phyloP scores from a whole-genome alignment of 2,329 filamentous ascomycete genomes.

The Dryadomyces quercus-mongolicae region DNA sequence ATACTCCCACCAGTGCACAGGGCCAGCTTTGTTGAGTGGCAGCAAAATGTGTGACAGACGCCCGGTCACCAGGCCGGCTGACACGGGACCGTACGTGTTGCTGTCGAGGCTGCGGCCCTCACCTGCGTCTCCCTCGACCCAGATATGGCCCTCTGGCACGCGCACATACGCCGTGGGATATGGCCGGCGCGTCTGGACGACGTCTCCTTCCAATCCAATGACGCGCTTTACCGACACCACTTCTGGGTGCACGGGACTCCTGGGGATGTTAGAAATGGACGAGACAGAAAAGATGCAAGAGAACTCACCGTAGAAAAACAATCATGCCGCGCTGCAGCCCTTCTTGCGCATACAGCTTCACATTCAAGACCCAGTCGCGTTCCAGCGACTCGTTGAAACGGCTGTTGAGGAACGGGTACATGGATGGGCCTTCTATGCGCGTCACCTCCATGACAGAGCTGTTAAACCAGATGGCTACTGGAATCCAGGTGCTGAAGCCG shows the following conservation, averaged over 20 bases:
- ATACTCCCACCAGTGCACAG: conserved; percentile 46
- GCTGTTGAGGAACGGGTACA: conserved; percentile 67
- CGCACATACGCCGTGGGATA: conserved; percentile 44
- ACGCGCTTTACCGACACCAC: conserved; percentile 69
- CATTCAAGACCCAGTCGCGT: conserved; percentile 45
- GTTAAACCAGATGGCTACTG: conserved; percentile 49
- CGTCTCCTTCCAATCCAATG: conserved; percentile 68
- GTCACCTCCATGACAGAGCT: conserved; percentile 46
- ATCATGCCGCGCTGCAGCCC: conserved; percentile 60
- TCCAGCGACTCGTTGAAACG: conserved; percentile 44
- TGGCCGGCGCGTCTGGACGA: conserved; percentile 52
- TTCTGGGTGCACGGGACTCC: conserved; percentile 60
- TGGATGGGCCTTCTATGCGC: conserved; percentile 50
- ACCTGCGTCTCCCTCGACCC: conserved; percentile 85
- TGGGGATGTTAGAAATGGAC: conserved; percentile 19
- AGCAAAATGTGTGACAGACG: conserved; percentile 61
- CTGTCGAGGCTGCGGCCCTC: conserved; percentile 65
- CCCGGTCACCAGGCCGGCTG: conserved; percentile 62
- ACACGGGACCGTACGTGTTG: conserved; percentile 80
- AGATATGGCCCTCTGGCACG: conserved; percentile 76
- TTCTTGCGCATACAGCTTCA: conserved; percentile 45
- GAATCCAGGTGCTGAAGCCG: conserved; percentile 47
- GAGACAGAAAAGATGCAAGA: not conserved
- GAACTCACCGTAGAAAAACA: conserved; percentile 51
- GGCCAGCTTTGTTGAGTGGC: conserved; percentile 49